Evolutionary conservation across 306 rosid genomes (phyloP), one percentile per base, ranked within the genome.

Genomic region (Rosa persica): DNA sequence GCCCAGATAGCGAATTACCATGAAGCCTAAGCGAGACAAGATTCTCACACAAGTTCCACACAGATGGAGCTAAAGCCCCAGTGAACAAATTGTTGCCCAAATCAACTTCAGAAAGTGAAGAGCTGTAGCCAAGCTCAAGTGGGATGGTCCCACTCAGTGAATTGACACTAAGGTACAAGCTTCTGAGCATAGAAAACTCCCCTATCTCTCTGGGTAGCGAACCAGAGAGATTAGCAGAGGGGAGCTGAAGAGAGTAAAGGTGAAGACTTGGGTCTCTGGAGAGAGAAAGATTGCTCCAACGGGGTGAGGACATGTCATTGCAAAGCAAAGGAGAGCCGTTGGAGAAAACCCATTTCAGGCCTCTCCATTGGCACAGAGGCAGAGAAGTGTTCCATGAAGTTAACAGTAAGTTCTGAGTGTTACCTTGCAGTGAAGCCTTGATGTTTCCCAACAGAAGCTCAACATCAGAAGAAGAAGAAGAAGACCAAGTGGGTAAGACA

Each of bases 161-260:
- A 60, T 93, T 96, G 25, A 96, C 70, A 83, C 85, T 89, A 57
- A 96, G 96, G 34, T 90, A 91, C 77, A 96, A 87, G 60, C 96
- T 93, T 75, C 83, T 86, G 27, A 96, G 94, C 94, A 91, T 84
- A 43, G 98, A 86, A 25, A 96, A 90, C 87, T 86, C 96, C 12
- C 92, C 96, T 49, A 96, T 49, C 89, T 96, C 97, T 70, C 89
- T 87, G 1, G 99, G 96, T 46, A 96, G 85, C 1, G 93, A 91
- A 64, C 99, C 99, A 46, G 99, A 75, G 79, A 96, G 97, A 83
- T 96, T 96, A 4, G 99, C 99, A 23, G 98, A 90, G 23, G 99
- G 99, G 44, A 93, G 96, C 75, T 87, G 99, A 72, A 96, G 89
- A 69, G 98, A 91, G 60, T 84, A 79, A 65, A 96, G 81, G 76